These are phyloP conservation scores for Gentiana straminea DNA, from an alignment of 257 asterid species.

Conservation along the genomic window DNA sequence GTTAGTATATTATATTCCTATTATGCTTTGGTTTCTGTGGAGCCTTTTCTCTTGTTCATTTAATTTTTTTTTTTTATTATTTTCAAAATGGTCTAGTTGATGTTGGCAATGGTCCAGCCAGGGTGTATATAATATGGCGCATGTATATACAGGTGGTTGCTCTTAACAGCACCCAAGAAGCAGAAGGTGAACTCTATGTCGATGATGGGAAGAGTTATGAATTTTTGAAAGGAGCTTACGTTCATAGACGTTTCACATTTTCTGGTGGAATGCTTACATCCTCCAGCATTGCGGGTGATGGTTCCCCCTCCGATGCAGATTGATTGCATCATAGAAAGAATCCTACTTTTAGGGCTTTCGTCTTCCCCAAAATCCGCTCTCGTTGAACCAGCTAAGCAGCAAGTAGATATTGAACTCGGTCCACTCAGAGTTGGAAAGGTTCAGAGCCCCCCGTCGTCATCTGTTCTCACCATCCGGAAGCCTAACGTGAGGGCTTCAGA, in stretches of 20 bases:
- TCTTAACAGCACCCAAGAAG: slow-evolving; percentile 70
- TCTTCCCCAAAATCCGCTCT: slow-evolving; percentile 42
- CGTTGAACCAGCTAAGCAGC: slow-evolving; percentile 49
- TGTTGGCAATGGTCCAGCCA: too few relatives aligned
- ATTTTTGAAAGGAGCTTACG: slow-evolving; percentile 55
- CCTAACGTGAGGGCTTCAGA: slow-evolving; percentile 54
- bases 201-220: slow-evolving; percentile 95
- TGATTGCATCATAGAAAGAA: slow-evolving; percentile 59
- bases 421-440: slow-evolving; percentile 53
- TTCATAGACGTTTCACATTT: slow-evolving; percentile 62
- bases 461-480: slow-evolving; percentile 61
- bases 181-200: slow-evolving; percentile 85
- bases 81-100: too few relatives aligned
- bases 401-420: slow-evolving; percentile 45
- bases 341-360: slow-evolving; percentile 51
- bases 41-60: too few relatives aligned
- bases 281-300: slow-evolving; percentile 20
- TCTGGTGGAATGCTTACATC: slow-evolving; percentile 53
- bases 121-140: too few relatives aligned
- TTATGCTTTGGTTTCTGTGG: too few relatives aligned
- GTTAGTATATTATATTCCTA: slow-evolving; percentile 19
- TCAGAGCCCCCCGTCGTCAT: slow-evolving; percentile 5
- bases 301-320: slow-evolving; percentile 1
- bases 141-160: slow-evolving; percentile 57
- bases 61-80: too few relatives aligned